A percentile compares a stretch with the other conserved stretches of the same genome.
Evolutionary conservation across 345 rosid genomes (phyloP).

Genomic region (Viola odorata): DNA sequence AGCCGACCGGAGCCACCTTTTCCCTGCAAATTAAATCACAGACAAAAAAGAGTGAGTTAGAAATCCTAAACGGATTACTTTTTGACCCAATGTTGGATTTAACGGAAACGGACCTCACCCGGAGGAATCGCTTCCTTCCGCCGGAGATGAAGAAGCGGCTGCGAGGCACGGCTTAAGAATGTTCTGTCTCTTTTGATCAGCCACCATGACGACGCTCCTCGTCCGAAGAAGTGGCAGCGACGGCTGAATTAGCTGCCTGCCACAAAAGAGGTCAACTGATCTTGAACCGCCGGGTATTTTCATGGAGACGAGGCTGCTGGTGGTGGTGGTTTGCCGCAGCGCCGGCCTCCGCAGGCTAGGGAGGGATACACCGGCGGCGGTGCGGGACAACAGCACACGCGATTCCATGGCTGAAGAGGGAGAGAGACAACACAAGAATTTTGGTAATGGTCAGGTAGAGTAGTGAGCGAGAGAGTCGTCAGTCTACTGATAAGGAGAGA

Average conservation of each 20-base stretch:
- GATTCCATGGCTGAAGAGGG: slow-evolving; percentile 57
- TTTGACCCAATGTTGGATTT: slow-evolving; percentile 31
- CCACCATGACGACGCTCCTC: slow-evolving; percentile 31
- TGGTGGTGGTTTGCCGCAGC: slow-evolving; percentile 26
- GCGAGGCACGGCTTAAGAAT: slow-evolving; percentile 46
- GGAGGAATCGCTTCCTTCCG: slow-evolving; percentile 81
- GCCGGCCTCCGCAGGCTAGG: slow-evolving; percentile 32
- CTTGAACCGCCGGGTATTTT: slow-evolving; percentile 50
- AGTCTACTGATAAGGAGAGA: not conserved
- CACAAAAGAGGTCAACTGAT: slow-evolving; percentile 74
- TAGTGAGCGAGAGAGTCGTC: slow-evolving; percentile 9
- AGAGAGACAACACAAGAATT: slow-evolving; percentile 15
- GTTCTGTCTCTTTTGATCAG: slow-evolving; percentile 28
- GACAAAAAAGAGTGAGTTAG: slow-evolving; percentile 9
- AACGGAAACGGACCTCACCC: slow-evolving; percentile 94
- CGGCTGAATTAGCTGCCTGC: slow-evolving; percentile 71
- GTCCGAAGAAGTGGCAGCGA: slow-evolving; percentile 30
- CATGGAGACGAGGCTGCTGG: slow-evolving; percentile 23
- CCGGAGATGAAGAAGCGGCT: slow-evolving; percentile 65
- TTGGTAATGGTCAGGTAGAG: slow-evolving; percentile 3
- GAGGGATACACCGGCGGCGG: slow-evolving; percentile 38
- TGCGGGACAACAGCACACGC: slow-evolving; percentile 67
- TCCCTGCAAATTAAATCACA: slow-evolving; percentile 41
- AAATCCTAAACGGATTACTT: not conserved
- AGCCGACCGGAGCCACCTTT: slow-evolving; percentile 52